Conservation (phyloP, 2,329 filamentous ascomycete species). For the Mycogone perniciosa region DNA sequence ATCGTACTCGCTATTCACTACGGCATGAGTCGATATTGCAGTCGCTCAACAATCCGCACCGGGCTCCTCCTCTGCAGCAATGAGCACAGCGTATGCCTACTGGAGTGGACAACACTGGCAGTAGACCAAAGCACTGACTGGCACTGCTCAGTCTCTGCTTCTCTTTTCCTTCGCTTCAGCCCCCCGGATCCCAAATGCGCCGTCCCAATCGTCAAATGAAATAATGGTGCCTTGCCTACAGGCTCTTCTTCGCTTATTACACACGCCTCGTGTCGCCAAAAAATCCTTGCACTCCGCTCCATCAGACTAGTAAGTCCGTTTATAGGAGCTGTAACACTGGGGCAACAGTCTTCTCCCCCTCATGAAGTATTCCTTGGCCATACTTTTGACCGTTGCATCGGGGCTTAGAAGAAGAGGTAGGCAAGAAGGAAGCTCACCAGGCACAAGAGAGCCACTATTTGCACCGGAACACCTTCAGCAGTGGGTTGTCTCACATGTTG, state of each 20-base stretch:
- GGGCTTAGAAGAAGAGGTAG: slow-evolving; percentile 84
- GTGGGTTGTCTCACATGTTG: slow-evolving; percentile 48
- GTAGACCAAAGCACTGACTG: too few species aligned
- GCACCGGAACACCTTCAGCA: slow-evolving; percentile 74
- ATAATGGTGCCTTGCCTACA: background rate
- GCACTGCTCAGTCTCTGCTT: background rate
- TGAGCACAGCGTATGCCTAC: too few species aligned
- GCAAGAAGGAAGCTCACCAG: slow-evolving; percentile 87
- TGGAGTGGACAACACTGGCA: too few species aligned
- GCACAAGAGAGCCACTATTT: slow-evolving; percentile 77
- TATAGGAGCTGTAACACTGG: too few species aligned
- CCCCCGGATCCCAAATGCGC: slow-evolving; percentile 5
- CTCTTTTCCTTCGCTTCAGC: slow-evolving; percentile 5
- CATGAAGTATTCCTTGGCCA: background rate
- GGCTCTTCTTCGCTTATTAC: background rate
- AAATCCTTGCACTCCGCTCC: background rate
- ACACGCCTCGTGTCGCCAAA: background rate
- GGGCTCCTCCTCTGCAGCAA: too few species aligned
- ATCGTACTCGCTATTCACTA: too few species aligned
- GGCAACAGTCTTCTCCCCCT: too few species aligned
- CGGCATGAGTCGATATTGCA: too few species aligned
- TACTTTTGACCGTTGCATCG: background rate
- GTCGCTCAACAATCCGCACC: too few species aligned
- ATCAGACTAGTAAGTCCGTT: too few species aligned
- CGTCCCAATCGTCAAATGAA: slow-evolving; percentile 11